Percentiles rank a stretch among this genome's conserved stretches.
Evolutionary conservation across 2,329 filamentous ascomycete genomes (phyloP).

Genomic region (Pseudocercospora cruenta): DNA sequence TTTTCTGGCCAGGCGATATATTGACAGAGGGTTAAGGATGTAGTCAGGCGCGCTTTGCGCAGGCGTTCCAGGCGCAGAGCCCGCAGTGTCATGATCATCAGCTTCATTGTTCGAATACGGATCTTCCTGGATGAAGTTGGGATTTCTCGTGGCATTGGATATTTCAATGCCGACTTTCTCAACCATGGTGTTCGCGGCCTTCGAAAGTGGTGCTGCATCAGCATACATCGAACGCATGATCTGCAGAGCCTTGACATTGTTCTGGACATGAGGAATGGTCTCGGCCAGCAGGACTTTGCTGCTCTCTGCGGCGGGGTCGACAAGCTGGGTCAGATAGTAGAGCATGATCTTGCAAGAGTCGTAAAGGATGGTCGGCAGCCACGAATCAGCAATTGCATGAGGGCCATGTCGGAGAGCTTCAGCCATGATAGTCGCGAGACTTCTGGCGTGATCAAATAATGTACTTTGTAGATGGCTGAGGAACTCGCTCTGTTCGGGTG

Average conservation of each 20-base stretch:
- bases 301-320: conserved; percentile 26
- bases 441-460: conserved; percentile 29
- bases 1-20: conserved; percentile 31
- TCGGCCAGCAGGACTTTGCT: conserved; percentile 28
- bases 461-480: conserved; percentile 28
- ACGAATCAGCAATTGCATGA: conserved; percentile 31
- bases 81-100: conserved; percentile 20
- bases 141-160: conserved; percentile 21
- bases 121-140: conserved; percentile 30
- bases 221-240: conserved; percentile 33
- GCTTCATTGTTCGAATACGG: conserved; percentile 28
- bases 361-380: conserved; percentile 31
- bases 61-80: conserved; percentile 27
- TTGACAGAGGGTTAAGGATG: conserved; percentile 30
- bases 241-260: conserved; percentile 31
- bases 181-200: conserved; percentile 30
- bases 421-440: conserved; percentile 30
- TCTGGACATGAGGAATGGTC: conserved; percentile 29
- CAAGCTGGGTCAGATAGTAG: conserved; percentile 30
- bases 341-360: conserved; percentile 34
- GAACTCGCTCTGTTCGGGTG: conserved; percentile 29
- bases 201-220: conserved; percentile 26
- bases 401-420: conserved; percentile 31
- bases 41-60: conserved; percentile 33
- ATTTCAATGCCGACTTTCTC: conserved; percentile 29